These are phyloP conservation scores for Orbilia brochopaga DNA, from an alignment of 2,329 filamentous ascomycete genomes.

Conservation along the genomic window DNA sequence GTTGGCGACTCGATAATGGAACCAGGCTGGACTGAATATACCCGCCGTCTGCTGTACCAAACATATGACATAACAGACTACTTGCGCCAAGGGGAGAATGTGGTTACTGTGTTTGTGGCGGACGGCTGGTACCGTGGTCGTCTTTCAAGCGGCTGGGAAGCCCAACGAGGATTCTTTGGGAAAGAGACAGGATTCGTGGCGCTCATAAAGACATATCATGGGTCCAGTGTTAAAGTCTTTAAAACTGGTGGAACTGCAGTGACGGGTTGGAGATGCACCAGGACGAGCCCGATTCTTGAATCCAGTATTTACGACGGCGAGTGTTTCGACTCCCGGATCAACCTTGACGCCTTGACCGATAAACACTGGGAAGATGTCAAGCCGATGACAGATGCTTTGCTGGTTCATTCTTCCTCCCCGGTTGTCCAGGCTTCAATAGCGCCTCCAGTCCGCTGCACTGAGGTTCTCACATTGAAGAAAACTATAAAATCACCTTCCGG, in stretches of 20 bases:
- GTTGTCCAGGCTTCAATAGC: slow-evolving; percentile 21
- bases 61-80: slow-evolving; percentile 47
- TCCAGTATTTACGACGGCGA: slow-evolving; percentile 41
- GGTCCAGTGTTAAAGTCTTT: background rate
- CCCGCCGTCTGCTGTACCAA: slow-evolving; percentile 26
- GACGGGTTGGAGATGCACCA: slow-evolving; percentile 45
- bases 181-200: slow-evolving; percentile 35
- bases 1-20: slow-evolving; percentile 40
- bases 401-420: background rate
- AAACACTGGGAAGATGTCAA: slow-evolving; percentile 29
- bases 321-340: slow-evolving; percentile 29
- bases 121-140: slow-evolving; percentile 47
- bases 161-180: slow-evolving; percentile 29
- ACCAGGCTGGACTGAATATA: slow-evolving; percentile 44
- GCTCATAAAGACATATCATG: slow-evolving; percentile 2
- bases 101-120: slow-evolving; percentile 25
- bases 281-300: slow-evolving; percentile 15
- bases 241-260: slow-evolving; percentile 12
- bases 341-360: slow-evolving; percentile 8
- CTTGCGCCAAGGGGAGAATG: slow-evolving; percentile 24
- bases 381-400: slow-evolving; percentile 20
- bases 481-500: slow-evolving; percentile 18
- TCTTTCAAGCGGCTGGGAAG: slow-evolving; percentile 26
- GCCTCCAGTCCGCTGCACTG: slow-evolving; percentile 25
- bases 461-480: slow-evolving; percentile 11